These are phyloP conservation scores for Nothophaeocryptopus gaeumannii DNA, from an alignment of 2,329 filamentous ascomycete species.

Conservation along the genomic window DNA sequence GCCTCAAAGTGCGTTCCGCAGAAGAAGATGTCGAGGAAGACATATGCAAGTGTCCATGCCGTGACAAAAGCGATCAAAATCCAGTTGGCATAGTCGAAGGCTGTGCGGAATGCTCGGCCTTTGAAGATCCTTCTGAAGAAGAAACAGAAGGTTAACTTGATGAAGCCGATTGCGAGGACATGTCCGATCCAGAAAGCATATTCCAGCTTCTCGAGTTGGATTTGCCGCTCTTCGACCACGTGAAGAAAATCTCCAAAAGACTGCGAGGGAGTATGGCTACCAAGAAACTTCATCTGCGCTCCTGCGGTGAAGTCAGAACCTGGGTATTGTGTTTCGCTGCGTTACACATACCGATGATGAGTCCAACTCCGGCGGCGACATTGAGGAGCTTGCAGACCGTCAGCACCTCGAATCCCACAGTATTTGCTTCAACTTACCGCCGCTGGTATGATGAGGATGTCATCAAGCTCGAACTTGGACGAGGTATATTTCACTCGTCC, in stretches of 20 bases:
- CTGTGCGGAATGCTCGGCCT: constrained; percentile 6
- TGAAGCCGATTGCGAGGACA: constrained; percentile 14
- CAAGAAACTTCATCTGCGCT: constrained; percentile 11
- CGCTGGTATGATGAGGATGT: constrained; percentile 15
- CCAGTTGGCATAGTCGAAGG: constrained; percentile 18
- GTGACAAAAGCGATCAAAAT: constrained; percentile 10
- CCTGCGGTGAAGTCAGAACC: not conserved
- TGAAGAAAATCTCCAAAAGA: constrained; percentile 9
- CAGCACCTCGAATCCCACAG: not conserved
- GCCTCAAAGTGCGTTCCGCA: constrained; percentile 14
- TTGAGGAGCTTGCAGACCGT: constrained; percentile 6
- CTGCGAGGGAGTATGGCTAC: constrained; percentile 10
- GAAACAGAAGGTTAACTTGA: constrained; percentile 19
- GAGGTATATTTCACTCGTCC: constrained; percentile 11
- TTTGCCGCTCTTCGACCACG: constrained; percentile 7
- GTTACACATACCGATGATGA: constrained; percentile 1
- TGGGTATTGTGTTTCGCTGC: too few species aligned
- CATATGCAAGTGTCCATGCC: constrained; percentile 13
- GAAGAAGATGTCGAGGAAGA: constrained; percentile 14
- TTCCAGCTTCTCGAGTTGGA: constrained; percentile 15
- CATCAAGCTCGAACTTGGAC: constrained; percentile 14
- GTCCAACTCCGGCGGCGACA: constrained; percentile 11
- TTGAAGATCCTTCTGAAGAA: constrained; percentile 17
- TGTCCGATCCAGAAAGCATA: constrained; percentile 21
- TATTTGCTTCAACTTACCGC: constrained; percentile 4